Evolutionary conservation across 208 protist species (phyloP), one percentile per base, ranked within the genome.

Genomic region (Spongospora subterranea): DNA sequence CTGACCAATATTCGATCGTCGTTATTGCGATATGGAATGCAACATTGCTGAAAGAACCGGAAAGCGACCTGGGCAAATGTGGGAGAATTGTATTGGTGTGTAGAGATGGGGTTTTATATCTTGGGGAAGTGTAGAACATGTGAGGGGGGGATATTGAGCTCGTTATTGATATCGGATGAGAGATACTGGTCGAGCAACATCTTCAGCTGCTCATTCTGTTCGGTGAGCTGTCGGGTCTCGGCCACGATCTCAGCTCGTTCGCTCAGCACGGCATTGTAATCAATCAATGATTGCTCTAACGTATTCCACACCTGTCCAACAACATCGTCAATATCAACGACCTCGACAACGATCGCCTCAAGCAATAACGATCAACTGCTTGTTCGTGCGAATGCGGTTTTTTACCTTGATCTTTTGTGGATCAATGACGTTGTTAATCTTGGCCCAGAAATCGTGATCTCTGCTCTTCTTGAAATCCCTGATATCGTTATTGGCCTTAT

Each of bases 141-240:
- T 6, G 45, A 89, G 1, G 89, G 89, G 13, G 89, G 60, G 17
- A 91, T 50, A 41, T 91, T 64, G 1, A 91, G 60, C 24, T 91
- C 89, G 13, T 91, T 13, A 40, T 91, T 91, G 45, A 88, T 95
- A 91, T 95, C 94, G 88, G 96, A 96, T 17, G 94, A 53, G 90
- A 98, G 93, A 93, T 98, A 98, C 92, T 97, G 94, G 53, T 94
- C 95, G 11, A 98, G 93, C 0, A 98, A 93, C 6, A 92, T 91
- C 66, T 95, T 93, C 41, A 98, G 95, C 94, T 98, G 97, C 40
- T 95, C 91, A 92, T 98, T 98, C 89, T 98, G 97, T 45, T 93
- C 92, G 17, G 96, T 95, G 0, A 98, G 93, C 50, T 94, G 94
- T 91, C 97, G 95, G 0, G 96, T 97, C 45, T 96, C 94, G 45